Base-by-base conservation (phyloP, 257 asterid genomes). In the Hygrophila difformis region DNA sequence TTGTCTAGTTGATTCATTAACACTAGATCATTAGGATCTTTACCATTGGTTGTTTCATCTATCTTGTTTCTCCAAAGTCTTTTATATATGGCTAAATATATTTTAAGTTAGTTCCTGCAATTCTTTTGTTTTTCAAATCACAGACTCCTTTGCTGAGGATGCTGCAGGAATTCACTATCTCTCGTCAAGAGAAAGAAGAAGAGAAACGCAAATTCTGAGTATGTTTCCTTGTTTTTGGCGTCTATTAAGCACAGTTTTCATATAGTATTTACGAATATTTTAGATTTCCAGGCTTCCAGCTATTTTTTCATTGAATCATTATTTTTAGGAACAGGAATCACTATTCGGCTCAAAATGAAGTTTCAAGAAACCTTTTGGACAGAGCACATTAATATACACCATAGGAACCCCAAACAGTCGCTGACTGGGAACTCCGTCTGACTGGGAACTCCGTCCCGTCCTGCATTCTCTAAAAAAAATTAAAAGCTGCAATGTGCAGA, bases 181-280 rank as follows among this genome's bases (percentile, higher is more conserved):
- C 60, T 26, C 68, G 78, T 18, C 77, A 67, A 57, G 80, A 73
- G 41, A 83, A 74, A 56, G 84, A 76, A 65, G 87, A 74, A 61
- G 84, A 76, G 59, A 82, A 82, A 37, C 84, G 94, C 53, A 72
- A 68, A 65, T 58, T 63, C 50, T 78, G 94, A 63, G 94, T 83
- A 79, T 23, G 56, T 60, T 20, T 16, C 23, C 57, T 26, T 48
- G 12, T 39, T 29, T 40, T n/a, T n/a, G n/a, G n/a, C 39, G 36
- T 19, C 33, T 33, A 33, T 42, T 17, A 31, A 41, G 62, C 11
- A 19, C 45, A 23, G 13, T 18, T 18, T n/a, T 19, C 39, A 18
- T 47, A 29, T 13, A 18, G 46, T 40, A 19, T 15, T 33, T n/a
- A n/a, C n/a, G n/a, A n/a, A n/a, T n/a, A n/a, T n/a, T n/a, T n/a